Base-by-base conservation (phyloP, 768 basidiomycete species). In the Suillus variegatus region DNA sequence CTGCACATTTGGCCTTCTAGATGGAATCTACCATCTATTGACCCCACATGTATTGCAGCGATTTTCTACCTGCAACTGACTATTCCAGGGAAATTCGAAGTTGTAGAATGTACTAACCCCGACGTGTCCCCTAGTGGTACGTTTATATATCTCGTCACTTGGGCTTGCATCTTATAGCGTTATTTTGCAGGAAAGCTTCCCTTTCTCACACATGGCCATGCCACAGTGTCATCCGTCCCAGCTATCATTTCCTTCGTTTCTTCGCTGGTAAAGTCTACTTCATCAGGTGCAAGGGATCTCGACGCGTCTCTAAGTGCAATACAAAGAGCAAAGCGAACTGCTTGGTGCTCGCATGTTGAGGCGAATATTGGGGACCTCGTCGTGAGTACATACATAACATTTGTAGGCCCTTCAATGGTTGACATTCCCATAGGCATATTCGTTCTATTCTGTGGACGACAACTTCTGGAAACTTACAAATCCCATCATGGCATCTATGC, bases 101-200 rank as follows among this genome's bases (percentile, higher is more conserved):
- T 94, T 35, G 77, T 80, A 43, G 85, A 88, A 75, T 89, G 85
- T 71, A 81, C 83, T 4, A 86, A 90, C 74, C 88, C 90, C 10
- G 91, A 93, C 77, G 66, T 82, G 25, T 92, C 92, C 57, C 91
- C 92, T 16, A 87, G 81, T 70, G 92, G 92, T 88, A 74, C 77
- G 85, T 81, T 63, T 61, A 66, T 63, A 16, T 3, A 5, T 22
- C 35, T 52, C 20, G 10, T 47, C 28, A 10, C 28, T 16, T 43
- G 13, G 22, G 22, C 22, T 36, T 38, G 12, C n/a, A 57, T 49
- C 61, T 65, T 32, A 60, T 47, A 47, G 22, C 13, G 32, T 9
- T 38, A 7, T 18, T 43, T 18, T 32, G 51, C 52, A 93, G 92
- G 92, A 18, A 87, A 87, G 71, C 80, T 94, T 2, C 93, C 93